These are phyloP conservation scores for Blastocystis sp. DNA, from an alignment of 352 stramenopile species.

Conservation along the genomic window DNA sequence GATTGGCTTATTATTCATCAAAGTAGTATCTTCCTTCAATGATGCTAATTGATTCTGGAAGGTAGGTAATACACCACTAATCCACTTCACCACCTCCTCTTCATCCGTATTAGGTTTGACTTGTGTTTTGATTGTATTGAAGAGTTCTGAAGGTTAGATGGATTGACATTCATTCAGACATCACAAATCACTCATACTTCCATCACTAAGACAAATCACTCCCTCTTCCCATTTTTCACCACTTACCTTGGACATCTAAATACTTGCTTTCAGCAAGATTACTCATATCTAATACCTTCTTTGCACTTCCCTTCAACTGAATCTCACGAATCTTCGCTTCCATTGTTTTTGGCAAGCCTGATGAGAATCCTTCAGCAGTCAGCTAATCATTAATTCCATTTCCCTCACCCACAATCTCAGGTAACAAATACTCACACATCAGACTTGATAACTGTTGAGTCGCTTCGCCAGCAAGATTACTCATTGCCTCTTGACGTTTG, in stretches of 20 bases:
- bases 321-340: neutral
- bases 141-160: neutral
- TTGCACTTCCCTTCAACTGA: neutral
- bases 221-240: neutral
- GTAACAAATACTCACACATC: conserved; percentile 26
- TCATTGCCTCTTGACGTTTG: neutral
- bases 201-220: neutral
- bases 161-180: neutral
- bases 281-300: no score
- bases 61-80: neutral
- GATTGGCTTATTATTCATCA: neutral
- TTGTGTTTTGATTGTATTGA: neutral
- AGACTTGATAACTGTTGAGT: neutral
- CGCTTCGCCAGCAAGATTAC: neutral
- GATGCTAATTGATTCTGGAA: neutral
- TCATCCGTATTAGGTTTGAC: neutral
- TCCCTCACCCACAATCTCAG: conserved; percentile 8
- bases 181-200: neutral
- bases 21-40: neutral
- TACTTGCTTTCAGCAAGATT: no score
- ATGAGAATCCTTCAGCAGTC: neutral
- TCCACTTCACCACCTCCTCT: neutral
- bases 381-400: neutral
- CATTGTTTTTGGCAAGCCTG: neutral
- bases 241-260: neutral